These are phyloP conservation scores for Niebla homalea DNA, from an alignment of 495 filamentous ascomycete genomes.

Conservation along the genomic window DNA sequence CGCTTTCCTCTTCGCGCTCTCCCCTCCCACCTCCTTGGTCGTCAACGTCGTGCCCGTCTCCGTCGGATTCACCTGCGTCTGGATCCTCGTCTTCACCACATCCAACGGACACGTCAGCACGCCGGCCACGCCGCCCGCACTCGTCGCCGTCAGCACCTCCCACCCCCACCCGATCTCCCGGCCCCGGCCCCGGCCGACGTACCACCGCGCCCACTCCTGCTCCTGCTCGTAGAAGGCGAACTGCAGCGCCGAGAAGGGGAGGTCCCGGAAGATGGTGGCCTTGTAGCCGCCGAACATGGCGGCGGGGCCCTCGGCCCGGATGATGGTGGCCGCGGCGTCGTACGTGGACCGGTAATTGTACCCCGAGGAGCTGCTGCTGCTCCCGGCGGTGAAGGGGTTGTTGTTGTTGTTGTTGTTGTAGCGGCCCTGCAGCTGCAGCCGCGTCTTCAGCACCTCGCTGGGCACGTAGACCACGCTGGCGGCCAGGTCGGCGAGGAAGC, in stretches of 20 bases:
- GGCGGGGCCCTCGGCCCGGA: slow-evolving; percentile 62
- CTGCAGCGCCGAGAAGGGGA: slow-evolving; percentile 89
- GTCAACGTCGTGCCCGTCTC: not conserved
- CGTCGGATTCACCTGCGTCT: slow-evolving; percentile 68
- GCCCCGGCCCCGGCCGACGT: slow-evolving; percentile 35
- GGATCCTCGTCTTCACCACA: slow-evolving; percentile 95
- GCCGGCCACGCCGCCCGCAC: slow-evolving; percentile 88
- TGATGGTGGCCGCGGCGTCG: slow-evolving; percentile 73
- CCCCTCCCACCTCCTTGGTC: not conserved
- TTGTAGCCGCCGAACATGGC: slow-evolving; percentile 93
- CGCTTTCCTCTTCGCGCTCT: not conserved
- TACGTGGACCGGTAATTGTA: slow-evolving; percentile 80
- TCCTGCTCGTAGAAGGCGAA: slow-evolving; percentile 98
- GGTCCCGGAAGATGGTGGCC: slow-evolving; percentile 81
- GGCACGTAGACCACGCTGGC: slow-evolving; percentile 90
- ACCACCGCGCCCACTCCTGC: slow-evolving; percentile 64
- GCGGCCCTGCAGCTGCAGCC: slow-evolving; percentile 85
- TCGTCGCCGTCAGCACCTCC: slow-evolving; percentile 79
- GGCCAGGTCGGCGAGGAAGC: slow-evolving; percentile 82
- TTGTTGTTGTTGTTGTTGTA: slow-evolving; percentile 70
- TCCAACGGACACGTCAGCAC: slow-evolving; percentile 91
- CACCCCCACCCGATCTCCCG: slow-evolving; percentile 70
- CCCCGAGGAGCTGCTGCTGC: slow-evolving; percentile 25
- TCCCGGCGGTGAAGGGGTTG: slow-evolving; percentile 61
- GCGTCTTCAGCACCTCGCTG: slow-evolving; percentile 90